Evolutionary conservation across 371 early-diverging fungal species (phyloP).

Genomic region (Thermomucor indicae-seudaticae): DNA sequence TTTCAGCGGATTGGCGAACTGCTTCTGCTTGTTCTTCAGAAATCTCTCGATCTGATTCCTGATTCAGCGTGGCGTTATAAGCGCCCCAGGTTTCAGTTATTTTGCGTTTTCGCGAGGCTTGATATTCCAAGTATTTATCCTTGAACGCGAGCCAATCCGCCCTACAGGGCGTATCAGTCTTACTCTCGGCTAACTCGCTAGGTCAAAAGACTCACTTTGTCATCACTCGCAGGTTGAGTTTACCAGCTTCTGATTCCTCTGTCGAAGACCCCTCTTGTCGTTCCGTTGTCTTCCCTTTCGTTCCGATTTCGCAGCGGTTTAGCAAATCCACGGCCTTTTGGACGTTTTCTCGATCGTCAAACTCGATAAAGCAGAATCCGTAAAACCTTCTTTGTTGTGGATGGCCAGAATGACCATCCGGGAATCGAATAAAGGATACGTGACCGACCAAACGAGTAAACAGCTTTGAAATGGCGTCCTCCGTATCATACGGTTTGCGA

Average conservation of each 20-base stretch:
- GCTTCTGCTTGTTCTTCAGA: background rate
- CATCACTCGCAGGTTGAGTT: conserved; percentile 29
- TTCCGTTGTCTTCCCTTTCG: background rate
- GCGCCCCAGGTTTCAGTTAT: conserved; percentile 2
- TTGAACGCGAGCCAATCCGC: conserved; percentile 6
- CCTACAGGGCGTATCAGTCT: background rate
- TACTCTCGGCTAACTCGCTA: background rate
- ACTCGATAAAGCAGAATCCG: conserved; percentile 44
- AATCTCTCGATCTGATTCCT: conserved; percentile 7
- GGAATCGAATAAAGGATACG: conserved; percentile 32
- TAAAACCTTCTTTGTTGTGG: conserved; percentile 14
- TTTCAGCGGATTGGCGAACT: background rate
- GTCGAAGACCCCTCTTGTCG: no score
- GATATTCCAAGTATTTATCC: conserved; percentile 15
- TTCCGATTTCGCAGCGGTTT: conserved; percentile 10
- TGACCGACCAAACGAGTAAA: conserved; percentile 24
- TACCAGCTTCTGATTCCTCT: conserved; percentile 1
- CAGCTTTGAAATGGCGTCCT: conserved; percentile 16
- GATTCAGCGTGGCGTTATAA: conserved; percentile 11
- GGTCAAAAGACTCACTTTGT: conserved; percentile 27
- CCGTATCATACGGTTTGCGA: conserved; percentile 15
- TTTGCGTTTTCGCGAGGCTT: background rate
- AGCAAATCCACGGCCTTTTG: conserved; percentile 22
- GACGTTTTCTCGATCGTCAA: conserved; percentile 22
- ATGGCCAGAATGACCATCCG: conserved; percentile 12